phyloP scores from a whole-genome alignment of 495 filamentous ascomycete species.

The Hyaloscypha hepaticicola region DNA sequence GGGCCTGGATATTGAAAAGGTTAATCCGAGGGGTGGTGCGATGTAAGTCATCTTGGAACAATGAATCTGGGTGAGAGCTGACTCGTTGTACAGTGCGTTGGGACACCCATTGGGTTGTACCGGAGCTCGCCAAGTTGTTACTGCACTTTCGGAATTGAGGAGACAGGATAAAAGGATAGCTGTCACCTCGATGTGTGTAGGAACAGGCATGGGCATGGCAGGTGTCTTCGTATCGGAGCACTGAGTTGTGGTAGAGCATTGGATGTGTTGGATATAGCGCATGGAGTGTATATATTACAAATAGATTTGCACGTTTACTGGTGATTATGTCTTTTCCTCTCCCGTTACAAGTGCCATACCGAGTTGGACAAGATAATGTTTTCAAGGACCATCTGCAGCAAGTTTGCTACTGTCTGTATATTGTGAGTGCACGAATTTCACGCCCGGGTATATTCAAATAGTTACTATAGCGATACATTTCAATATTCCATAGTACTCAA shows the following conservation, averaged over 20 bases:
- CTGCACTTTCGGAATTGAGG: conserved; percentile 73
- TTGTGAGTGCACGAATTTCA: too few species aligned
- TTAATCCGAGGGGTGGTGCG: conserved; percentile 85
- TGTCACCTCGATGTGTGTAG: conserved; percentile 85
- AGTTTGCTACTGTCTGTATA: too few species aligned
- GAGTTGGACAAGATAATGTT: too few species aligned
- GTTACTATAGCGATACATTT: too few species aligned
- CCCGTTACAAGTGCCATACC: too few species aligned
- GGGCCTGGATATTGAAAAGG: conserved; percentile 74
- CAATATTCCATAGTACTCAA: too few species aligned
- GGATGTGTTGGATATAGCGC: too few species aligned
- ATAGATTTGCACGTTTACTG: too few species aligned
- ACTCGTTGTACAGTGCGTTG: conserved; percentile 50
- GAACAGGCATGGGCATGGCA: conserved; percentile 63
- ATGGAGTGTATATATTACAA: too few species aligned
- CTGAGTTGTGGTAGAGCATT: conserved; percentile 20
- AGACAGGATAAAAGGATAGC: conserved; percentile 77
- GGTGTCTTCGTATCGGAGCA: conserved; percentile 54
- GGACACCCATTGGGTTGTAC: conserved; percentile 82
- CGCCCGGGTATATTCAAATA: too few species aligned
- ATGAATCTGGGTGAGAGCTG: not conserved
- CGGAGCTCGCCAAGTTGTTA: conserved; percentile 77
- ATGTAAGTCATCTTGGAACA: conserved; percentile 39
- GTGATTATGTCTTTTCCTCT: too few species aligned
- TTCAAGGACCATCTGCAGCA: too few species aligned